phyloP scores from a whole-genome alignment of 768 basidiomycete genomes.

The Pholiota conissans region DNA sequence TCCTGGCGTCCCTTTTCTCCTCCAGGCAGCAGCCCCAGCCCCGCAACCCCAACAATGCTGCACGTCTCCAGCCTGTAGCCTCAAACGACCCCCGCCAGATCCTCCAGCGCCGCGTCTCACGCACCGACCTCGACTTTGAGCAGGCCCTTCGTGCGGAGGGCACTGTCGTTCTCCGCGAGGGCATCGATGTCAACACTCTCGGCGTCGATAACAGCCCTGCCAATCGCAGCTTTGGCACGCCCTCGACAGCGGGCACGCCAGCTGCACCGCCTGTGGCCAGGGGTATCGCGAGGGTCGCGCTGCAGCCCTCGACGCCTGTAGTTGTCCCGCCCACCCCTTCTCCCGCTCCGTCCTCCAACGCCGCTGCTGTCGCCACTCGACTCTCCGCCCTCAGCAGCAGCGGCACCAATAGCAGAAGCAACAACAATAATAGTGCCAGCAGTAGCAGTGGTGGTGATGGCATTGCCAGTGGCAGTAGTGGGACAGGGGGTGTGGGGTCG shows the following conservation, averaged over 20 bases:
- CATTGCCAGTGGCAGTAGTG: neutral
- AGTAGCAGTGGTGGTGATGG: neutral
- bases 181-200: conserved; percentile 66
- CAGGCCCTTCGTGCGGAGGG: conserved; percentile 65
- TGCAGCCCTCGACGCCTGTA: conserved; percentile 59
- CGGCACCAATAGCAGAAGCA: neutral
- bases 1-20: conserved; percentile 64
- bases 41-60: neutral
- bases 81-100: conserved; percentile 43
- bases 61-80: conserved; percentile 52
- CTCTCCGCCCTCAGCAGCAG: neutral
- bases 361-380: neutral
- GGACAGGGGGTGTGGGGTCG: neutral
- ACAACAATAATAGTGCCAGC: neutral
- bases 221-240: conserved; percentile 39
- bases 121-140: conserved; percentile 82
- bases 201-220: conserved; percentile 52
- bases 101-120: conserved; percentile 58
- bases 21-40: conserved; percentile 2
- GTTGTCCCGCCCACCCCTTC: conserved; percentile 73
- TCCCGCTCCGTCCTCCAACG: conserved; percentile 20
- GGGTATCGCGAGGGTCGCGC: conserved; percentile 24
- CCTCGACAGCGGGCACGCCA: neutral
- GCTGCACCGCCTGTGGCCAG: neutral
- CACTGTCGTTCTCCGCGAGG: conserved; percentile 71